Evolutionary conservation across 148 eudicot species (phyloP).

Genomic region (Persicaria tinctoria): DNA sequence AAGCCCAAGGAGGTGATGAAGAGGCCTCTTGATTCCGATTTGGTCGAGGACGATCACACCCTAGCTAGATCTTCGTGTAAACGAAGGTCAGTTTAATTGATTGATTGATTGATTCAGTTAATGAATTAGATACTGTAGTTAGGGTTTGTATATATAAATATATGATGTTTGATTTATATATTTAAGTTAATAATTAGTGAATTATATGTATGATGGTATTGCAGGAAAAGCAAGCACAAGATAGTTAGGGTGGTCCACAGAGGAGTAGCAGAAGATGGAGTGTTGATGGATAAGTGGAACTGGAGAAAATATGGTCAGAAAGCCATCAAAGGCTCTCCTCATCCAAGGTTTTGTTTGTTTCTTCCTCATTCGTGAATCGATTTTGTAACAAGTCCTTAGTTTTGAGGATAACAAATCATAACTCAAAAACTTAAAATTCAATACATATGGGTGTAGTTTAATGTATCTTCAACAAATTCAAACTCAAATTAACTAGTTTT

Average conservation of each 20-base stretch:
- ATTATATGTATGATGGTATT: not conserved
- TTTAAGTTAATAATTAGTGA: not conserved
- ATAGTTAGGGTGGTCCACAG: slow-evolving; percentile 8
- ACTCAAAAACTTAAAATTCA: not conserved
- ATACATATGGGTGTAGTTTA: not conserved
- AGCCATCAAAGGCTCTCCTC: slow-evolving; percentile 76
- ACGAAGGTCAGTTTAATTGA: not conserved
- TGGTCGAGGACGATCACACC: not conserved
- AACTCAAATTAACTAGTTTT: not conserved
- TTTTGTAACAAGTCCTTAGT: too few species aligned
- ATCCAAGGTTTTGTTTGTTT: slow-evolving; percentile 49
- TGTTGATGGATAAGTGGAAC: slow-evolving; percentile 60
- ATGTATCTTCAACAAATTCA: not conserved
- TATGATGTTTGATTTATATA: not conserved
- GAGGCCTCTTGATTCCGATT: not conserved
- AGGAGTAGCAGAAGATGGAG: slow-evolving; percentile 1
- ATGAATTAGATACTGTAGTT: not conserved
- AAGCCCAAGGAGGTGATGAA: not conserved
- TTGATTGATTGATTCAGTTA: not conserved
- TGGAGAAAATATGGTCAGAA: slow-evolving; percentile 92
- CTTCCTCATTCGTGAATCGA: not conserved
- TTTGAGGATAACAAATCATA: too few species aligned
- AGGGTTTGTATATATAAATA: not conserved
- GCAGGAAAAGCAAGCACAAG: slow-evolving; percentile 57
- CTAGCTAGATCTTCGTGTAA: not conserved